These are phyloP conservation scores for Centrapalus pauciflorus DNA, from an alignment of 129 eudicot genomes.

Conservation along the genomic window DNA sequence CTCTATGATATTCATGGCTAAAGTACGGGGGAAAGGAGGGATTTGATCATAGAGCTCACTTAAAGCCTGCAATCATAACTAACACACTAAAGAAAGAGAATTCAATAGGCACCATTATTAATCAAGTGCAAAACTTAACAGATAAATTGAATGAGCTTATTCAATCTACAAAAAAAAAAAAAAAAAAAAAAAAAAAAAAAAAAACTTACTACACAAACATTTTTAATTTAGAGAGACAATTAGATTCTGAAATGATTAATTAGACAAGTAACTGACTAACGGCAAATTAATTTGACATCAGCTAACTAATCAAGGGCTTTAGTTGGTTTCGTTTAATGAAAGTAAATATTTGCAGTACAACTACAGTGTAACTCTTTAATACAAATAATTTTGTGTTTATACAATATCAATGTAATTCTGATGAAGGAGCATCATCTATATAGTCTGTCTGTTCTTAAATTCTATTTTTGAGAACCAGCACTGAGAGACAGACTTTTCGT, in stretches of 20 bases:
- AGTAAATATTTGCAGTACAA: neutral
- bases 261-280: neutral
- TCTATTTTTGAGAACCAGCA: neutral
- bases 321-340: neutral
- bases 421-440: neutral
- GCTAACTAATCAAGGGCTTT: neutral
- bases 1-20: conserved; percentile 88
- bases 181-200: neutral
- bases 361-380: neutral
- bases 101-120: conserved; percentile 1
- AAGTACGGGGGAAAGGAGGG: conserved; percentile 79
- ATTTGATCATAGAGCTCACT: conserved; percentile 94
- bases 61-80: conserved; percentile 70
- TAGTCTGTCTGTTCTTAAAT: neutral
- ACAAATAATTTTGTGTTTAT: neutral
- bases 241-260: conserved; percentile 4
- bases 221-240: neutral
- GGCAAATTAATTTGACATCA: neutral
- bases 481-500: neutral
- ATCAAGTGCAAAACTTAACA: conserved; percentile 2
- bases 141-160: neutral
- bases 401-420: neutral
- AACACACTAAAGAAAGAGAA: conserved; percentile 23
- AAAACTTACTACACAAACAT: neutral
- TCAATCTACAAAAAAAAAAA: neutral